Percentiles rank a stretch among this genome's conserved stretches.
These are phyloP conservation scores for Magnolia officinalis DNA, from an alignment of 164 flowering plant genomes.

Conservation along the genomic window DNA sequence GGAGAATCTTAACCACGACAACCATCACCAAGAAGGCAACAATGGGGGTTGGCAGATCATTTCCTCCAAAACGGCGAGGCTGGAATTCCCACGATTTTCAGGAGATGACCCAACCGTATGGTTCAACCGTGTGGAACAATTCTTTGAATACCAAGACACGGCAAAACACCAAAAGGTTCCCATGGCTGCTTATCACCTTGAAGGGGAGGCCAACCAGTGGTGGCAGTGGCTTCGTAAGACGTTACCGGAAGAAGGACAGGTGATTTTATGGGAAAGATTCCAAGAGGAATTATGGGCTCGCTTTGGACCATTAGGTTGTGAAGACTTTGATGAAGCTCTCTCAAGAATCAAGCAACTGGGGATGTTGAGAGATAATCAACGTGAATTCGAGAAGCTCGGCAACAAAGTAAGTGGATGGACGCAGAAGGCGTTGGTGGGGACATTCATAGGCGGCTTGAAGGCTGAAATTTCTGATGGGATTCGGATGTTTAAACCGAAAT, in stretches of 20 bases:
- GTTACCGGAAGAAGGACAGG: not conserved
- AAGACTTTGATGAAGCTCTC: conserved; percentile 2
- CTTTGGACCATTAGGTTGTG: not conserved
- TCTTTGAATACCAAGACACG: not conserved
- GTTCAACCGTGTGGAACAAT: not conserved
- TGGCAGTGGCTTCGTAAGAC: conserved; percentile 1
- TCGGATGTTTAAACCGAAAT: conserved; percentile 3
- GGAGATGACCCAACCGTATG: not conserved
- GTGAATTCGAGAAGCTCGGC: not conserved
- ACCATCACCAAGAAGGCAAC: too few species aligned
- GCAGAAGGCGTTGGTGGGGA: not conserved
- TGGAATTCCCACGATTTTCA: not conserved
- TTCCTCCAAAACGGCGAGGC: too few species aligned
- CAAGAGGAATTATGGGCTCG: not conserved
- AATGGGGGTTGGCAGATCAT: too few species aligned
- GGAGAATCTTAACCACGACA: too few species aligned
- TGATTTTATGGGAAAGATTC: not conserved
- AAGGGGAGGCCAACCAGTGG: conserved; percentile 5
- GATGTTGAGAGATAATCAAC: not conserved
- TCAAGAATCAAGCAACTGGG: not conserved
- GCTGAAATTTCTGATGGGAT: not conserved
- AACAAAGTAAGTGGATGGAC: not conserved
- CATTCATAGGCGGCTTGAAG: too few species aligned
- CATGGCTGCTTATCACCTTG: not conserved
- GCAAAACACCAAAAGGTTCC: not conserved